phyloP scores from a whole-genome alignment of 176 grass and related monocot genomes.

The Urochloa ruziziensis region DNA sequence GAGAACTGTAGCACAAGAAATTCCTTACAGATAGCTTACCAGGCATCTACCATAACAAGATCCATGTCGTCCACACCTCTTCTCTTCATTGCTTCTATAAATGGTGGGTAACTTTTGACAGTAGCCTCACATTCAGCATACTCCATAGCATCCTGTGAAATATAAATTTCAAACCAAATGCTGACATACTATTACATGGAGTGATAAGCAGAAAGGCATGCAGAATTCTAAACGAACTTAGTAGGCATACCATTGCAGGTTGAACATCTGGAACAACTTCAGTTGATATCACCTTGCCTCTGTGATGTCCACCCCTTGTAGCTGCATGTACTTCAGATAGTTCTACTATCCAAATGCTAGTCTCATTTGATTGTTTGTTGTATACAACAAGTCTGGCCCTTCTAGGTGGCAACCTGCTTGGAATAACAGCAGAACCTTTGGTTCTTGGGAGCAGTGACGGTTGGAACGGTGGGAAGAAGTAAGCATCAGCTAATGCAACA shows the following conservation, averaged over 20 bases:
- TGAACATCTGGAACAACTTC: slow-evolving; percentile 92
- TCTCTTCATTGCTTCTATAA: slow-evolving; percentile 98
- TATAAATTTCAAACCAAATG: slow-evolving; percentile 12
- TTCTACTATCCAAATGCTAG: slow-evolving; percentile 93
- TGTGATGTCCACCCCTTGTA: slow-evolving; percentile 96
- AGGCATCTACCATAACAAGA: slow-evolving; percentile 99
- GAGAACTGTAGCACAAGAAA: background rate
- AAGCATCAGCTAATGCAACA: slow-evolving; percentile 96
- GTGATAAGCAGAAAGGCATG: background rate
- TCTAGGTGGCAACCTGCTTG: slow-evolving; percentile 82
- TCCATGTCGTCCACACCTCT: slow-evolving; percentile 99
- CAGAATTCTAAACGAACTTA: slow-evolving; percentile 16
- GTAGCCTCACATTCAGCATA: slow-evolving; percentile 99
- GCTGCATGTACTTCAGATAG: slow-evolving; percentile 96
- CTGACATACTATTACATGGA: background rate
- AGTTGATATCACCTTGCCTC: slow-evolving; percentile 85
- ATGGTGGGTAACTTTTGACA: slow-evolving; percentile 89
- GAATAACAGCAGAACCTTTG: slow-evolving; percentile 92
- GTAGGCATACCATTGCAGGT: slow-evolving; percentile 81
- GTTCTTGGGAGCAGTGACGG: slow-evolving; percentile 88
- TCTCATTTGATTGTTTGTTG: slow-evolving; percentile 95
- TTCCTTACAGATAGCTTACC: slow-evolving; percentile 48
- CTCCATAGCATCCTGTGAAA: slow-evolving; percentile 88
- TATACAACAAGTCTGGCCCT: slow-evolving; percentile 91
- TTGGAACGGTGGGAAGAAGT: slow-evolving; percentile 98